phyloP scores from a whole-genome alignment of 129 eudicot genomes.

The Escallonia rubra region DNA sequence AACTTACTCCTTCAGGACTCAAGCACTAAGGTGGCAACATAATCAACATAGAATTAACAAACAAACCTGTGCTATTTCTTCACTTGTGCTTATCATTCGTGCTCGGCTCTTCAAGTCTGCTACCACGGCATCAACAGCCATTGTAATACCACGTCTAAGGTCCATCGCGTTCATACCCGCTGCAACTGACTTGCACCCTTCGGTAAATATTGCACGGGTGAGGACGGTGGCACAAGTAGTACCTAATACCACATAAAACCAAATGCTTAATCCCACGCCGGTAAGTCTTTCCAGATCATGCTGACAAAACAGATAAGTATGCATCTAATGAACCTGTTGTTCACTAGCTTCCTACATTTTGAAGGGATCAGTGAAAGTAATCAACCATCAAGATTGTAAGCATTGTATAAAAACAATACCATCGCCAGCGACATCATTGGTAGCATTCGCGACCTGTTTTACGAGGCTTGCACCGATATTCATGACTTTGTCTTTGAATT shows the following conservation, averaged over 20 bases:
- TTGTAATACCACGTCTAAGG: conserved; percentile 64
- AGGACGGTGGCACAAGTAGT: conserved; percentile 90
- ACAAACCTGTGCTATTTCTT: conserved; percentile 86
- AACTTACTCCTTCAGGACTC: background rate
- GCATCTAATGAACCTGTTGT: background rate
- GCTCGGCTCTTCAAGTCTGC: conserved; percentile 72
- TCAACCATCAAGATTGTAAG: too few relatives aligned
- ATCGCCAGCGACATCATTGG: conserved; percentile 89
- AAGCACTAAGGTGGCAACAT: background rate
- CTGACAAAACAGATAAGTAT: background rate
- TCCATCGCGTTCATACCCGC: conserved; percentile 77
- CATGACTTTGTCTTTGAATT: conserved; percentile 69
- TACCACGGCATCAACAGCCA: conserved; percentile 85
- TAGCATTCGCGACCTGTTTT: conserved; percentile 82
- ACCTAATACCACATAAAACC: conserved; percentile 32
- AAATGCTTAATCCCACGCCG: background rate
- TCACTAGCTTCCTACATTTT: background rate
- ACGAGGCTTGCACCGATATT: conserved; percentile 88
- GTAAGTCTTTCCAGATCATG: background rate
- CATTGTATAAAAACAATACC: conserved; percentile 32
- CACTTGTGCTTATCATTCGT: conserved; percentile 77
- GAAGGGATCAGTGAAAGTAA: background rate
- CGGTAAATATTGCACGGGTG: conserved; percentile 67
- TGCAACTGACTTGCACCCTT: conserved; percentile 62
- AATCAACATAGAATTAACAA: background rate